Conservation (phyloP, 2,329 filamentous ascomycete genomes). For the Calonectria crousiana region DNA sequence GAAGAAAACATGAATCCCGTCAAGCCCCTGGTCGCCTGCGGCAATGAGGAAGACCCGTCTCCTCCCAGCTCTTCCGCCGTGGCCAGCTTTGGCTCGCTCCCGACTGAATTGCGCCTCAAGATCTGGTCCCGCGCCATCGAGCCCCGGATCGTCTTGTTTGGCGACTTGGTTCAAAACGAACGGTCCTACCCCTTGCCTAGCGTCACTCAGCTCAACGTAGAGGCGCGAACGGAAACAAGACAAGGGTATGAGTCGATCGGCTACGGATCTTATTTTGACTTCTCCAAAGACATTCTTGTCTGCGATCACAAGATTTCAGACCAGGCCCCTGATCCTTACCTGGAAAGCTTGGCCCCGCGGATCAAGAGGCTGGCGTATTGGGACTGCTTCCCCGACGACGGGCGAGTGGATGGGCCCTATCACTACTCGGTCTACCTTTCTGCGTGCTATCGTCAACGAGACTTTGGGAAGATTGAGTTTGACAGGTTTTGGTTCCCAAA, state of each 20-base stretch:
- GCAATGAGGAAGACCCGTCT: constrained; percentile 20
- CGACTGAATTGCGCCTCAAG: constrained; percentile 53
- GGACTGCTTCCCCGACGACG: constrained; percentile 56
- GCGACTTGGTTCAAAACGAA: constrained; percentile 48
- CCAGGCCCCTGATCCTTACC: constrained; percentile 45
- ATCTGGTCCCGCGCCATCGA: constrained; percentile 53
- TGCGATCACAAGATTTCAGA: constrained; percentile 54
- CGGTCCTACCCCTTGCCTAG: constrained; percentile 50
- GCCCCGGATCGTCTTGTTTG: constrained; percentile 51
- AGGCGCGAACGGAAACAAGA: constrained; percentile 50
- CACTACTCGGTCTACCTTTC: constrained; percentile 52
- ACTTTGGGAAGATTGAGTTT: constrained; percentile 50
- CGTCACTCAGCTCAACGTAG: constrained; percentile 52
- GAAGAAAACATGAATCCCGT: constrained; percentile 29
- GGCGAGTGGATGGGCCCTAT: constrained; percentile 48
- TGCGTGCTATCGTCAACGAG: constrained; percentile 46
- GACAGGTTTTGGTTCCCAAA: constrained; percentile 55
- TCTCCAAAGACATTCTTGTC: constrained; percentile 52
- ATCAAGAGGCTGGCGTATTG: constrained; percentile 53
- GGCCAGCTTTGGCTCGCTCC: constrained; percentile 46
- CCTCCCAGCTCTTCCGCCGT: constrained; percentile 22
- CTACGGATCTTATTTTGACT: constrained; percentile 52
- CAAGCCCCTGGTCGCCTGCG: constrained; percentile 17
- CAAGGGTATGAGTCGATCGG: constrained; percentile 51
- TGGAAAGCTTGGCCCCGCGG: constrained; percentile 50